Conservation (phyloP, 345 rosid genomes). For the Citrus hindsii region DNA sequence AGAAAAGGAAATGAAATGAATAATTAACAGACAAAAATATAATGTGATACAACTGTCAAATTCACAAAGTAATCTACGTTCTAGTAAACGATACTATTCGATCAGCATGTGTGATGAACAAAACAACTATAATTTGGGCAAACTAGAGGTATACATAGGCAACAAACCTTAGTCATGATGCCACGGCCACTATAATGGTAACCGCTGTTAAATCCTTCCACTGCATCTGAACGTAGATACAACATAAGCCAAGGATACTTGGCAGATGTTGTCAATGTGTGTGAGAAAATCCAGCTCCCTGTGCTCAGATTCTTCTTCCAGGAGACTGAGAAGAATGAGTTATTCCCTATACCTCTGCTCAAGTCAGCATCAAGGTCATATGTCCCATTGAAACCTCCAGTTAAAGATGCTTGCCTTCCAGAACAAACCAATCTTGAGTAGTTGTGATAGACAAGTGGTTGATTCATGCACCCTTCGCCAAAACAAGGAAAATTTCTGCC, state of each 20-base stretch:
- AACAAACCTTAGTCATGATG: slow-evolving; percentile 39
- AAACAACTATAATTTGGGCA: not conserved
- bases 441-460: slow-evolving; percentile 48
- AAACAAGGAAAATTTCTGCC: slow-evolving; percentile 52
- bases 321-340: slow-evolving; percentile 42
- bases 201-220: slow-evolving; percentile 48
- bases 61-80: not conserved
- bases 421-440: slow-evolving; percentile 28
- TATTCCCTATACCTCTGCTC: slow-evolving; percentile 22
- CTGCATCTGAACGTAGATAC: slow-evolving; percentile 52
- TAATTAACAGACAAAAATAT: not conserved
- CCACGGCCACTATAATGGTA: slow-evolving; percentile 51
- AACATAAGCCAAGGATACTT: slow-evolving; percentile 64
- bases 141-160: not conserved
- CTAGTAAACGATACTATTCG: not conserved
- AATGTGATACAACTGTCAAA: not conserved
- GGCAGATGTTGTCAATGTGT: slow-evolving; percentile 35
- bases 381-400: slow-evolving; percentile 56
- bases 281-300: slow-evolving; percentile 55
- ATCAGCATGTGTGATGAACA: not conserved
- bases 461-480: slow-evolving; percentile 71
- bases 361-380: slow-evolving; percentile 52
- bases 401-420: slow-evolving; percentile 27
- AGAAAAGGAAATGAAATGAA: not conserved
- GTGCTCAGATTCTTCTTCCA: slow-evolving; percentile 44